A percentile compares a stretch with the other conserved stretches of the same genome.
Conservation (phyloP, 345 rosid species). For the Anacardium occidentale region DNA sequence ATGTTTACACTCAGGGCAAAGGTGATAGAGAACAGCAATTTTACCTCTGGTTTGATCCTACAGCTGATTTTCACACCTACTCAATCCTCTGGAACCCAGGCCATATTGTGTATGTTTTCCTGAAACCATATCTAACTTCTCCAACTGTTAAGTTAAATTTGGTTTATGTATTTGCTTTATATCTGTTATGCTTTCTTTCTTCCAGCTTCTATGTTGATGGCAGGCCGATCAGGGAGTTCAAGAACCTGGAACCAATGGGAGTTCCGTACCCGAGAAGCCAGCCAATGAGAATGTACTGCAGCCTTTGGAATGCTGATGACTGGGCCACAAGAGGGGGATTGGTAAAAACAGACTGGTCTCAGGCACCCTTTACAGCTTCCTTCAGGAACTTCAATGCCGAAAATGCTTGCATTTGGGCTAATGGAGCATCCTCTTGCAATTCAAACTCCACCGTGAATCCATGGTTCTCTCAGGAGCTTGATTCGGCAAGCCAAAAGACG, state of each 20-base stretch:
- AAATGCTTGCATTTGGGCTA: conserved; percentile 31
- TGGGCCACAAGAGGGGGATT: conserved; percentile 73
- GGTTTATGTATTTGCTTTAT: neutral
- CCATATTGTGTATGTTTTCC: conserved; percentile 48
- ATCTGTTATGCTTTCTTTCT: neutral
- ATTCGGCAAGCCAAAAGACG: conserved; percentile 30
- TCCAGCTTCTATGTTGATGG: conserved; percentile 53
- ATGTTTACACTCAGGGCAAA: conserved; percentile 62
- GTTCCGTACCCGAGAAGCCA: conserved; percentile 54
- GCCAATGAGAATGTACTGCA: conserved; percentile 59
- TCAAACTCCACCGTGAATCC: conserved; percentile 10
- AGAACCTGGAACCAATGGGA: conserved; percentile 47
- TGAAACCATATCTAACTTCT: neutral
- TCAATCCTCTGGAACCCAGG: conserved; percentile 64
- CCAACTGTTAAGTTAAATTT: neutral
- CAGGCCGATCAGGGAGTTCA: conserved; percentile 51
- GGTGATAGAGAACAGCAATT: conserved; percentile 77
- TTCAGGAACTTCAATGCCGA: conserved; percentile 39
- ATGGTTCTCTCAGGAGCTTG: conserved; percentile 52
- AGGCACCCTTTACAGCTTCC: conserved; percentile 50
- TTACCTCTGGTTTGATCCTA: conserved; percentile 71
- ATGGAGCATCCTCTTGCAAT: conserved; percentile 28
- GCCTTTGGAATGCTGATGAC: conserved; percentile 63
- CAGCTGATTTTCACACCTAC: conserved; percentile 67
- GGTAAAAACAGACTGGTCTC: conserved; percentile 57